These are phyloP conservation scores for Globisporangium ultimum DNA, from an alignment of 352 stramenopile species.

Conservation along the genomic window DNA sequence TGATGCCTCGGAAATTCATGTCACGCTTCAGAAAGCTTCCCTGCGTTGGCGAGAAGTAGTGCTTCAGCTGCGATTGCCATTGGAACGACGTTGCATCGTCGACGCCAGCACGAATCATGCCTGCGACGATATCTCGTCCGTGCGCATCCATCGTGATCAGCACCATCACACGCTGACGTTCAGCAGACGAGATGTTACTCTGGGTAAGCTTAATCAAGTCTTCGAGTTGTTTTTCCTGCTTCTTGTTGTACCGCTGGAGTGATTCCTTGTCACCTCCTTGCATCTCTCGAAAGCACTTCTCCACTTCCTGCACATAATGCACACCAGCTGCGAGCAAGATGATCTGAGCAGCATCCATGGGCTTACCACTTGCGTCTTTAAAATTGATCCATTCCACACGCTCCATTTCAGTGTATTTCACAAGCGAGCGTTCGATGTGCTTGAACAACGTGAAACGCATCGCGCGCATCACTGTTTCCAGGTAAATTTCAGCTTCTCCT, in stretches of 20 bases:
- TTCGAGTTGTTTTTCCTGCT: conserved; percentile 92
- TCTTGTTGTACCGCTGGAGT: conserved; percentile 88
- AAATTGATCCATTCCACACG: conserved; percentile 96
- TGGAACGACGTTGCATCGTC: conserved; percentile 86
- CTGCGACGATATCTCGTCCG: conserved; percentile 93
- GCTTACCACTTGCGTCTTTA: conserved; percentile 85
- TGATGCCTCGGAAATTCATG: conserved; percentile 77
- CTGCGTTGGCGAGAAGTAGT: conserved; percentile 88
- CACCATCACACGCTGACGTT: conserved; percentile 94
- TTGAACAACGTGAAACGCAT: conserved; percentile 95
- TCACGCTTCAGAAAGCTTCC: conserved; percentile 91
- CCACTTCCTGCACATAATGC: conserved; percentile 93
- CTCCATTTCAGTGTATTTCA: conserved; percentile 88
- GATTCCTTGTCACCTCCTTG: conserved; percentile 79
- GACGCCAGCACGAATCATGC: conserved; percentile 91
- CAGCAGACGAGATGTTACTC: conserved; percentile 89
- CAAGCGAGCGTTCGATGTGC: conserved; percentile 91
- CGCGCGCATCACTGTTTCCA: conserved; percentile 93
- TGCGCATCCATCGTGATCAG: conserved; percentile 96
- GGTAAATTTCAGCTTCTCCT: conserved; percentile 97
- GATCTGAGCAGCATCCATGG: conserved; percentile 94
- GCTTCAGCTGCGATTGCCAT: conserved; percentile 96
- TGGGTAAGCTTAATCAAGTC: conserved; percentile 93
- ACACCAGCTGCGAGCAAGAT: conserved; percentile 91
- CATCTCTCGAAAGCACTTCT: conserved; percentile 79